Evolutionary conservation across 495 filamentous ascomycete species (phyloP).

Genomic region (Acidiella bohemica): DNA sequence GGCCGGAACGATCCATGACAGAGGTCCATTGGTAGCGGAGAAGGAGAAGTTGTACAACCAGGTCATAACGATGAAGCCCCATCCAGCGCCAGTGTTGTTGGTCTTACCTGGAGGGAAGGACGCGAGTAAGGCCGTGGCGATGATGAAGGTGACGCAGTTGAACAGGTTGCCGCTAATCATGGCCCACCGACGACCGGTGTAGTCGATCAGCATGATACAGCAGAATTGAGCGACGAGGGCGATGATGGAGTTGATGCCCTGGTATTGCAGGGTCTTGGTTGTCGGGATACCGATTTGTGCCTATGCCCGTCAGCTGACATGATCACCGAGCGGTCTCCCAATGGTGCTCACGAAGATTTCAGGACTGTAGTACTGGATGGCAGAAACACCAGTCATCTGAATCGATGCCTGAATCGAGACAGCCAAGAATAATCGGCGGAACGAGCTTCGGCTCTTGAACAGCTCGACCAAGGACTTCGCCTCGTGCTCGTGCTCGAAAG

Average conservation of each 20-base stretch:
- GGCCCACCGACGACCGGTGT: slow-evolving; percentile 49
- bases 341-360: no score
- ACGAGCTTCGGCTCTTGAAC: slow-evolving; percentile 48
- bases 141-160: slow-evolving; percentile 47
- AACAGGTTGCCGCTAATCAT: slow-evolving; percentile 50
- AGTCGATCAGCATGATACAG: slow-evolving; percentile 56
- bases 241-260: slow-evolving; percentile 58
- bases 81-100: slow-evolving; percentile 44
- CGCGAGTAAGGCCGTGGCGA: slow-evolving; percentile 41
- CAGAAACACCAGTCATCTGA: slow-evolving; percentile 64
- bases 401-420: slow-evolving; percentile 52
- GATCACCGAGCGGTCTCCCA: no score
- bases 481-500: slow-evolving; percentile 44
- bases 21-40: slow-evolving; percentile 48
- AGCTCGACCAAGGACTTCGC: slow-evolving; percentile 57
- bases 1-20: slow-evolving; percentile 53
- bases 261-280: slow-evolving; percentile 52
- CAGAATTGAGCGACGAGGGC: slow-evolving; percentile 50
- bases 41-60: slow-evolving; percentile 61
- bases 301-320: no score
- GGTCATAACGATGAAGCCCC: slow-evolving; percentile 61
- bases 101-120: slow-evolving; percentile 41
- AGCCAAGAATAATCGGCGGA: slow-evolving; percentile 56
- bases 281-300: slow-evolving; percentile 51
- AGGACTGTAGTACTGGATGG: slow-evolving; percentile 63